Conservation (phyloP, 306 rosid genomes). For the Cercis canadensis region DNA sequence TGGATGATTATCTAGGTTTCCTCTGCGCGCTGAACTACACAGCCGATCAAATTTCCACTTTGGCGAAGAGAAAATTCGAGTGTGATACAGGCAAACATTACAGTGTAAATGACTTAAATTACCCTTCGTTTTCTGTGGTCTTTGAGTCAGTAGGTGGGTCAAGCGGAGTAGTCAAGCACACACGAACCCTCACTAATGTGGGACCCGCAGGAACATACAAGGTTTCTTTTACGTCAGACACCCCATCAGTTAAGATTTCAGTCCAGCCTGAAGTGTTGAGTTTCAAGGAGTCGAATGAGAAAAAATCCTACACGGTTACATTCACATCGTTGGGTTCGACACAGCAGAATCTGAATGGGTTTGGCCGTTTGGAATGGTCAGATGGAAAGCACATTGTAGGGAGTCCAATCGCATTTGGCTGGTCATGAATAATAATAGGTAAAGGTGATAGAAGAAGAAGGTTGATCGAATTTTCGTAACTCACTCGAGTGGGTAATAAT, state of each 20-base stretch:
- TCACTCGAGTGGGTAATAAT: constrained; percentile 28
- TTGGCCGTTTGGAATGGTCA: constrained; percentile 81
- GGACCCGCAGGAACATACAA: constrained; percentile 62
- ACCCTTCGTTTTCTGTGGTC: constrained; percentile 71
- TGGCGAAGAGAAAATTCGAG: constrained; percentile 54
- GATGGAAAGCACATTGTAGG: constrained; percentile 66
- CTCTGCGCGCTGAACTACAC: constrained; percentile 75
- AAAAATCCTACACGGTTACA: constrained; percentile 61
- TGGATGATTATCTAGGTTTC: constrained; percentile 64
- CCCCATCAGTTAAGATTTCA: constrained; percentile 43
- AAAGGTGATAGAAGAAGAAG: neutral
- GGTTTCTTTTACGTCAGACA: constrained; percentile 40
- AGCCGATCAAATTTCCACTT: constrained; percentile 22
- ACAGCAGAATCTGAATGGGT: constrained; percentile 28
- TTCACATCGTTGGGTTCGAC: constrained; percentile 38
- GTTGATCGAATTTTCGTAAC: constrained; percentile 41
- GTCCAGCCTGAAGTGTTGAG: constrained; percentile 66
- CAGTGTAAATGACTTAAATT: constrained; percentile 66
- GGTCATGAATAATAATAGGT: neutral
- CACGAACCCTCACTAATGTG: constrained; percentile 68
- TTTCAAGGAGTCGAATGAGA: constrained; percentile 60
- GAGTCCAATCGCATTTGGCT: constrained; percentile 56
- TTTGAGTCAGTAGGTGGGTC: constrained; percentile 46
- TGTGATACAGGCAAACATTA: constrained; percentile 55
- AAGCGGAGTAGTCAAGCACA: constrained; percentile 55